Percentiles rank a stretch among this genome's conserved stretches.
phyloP scores from a whole-genome alignment of 495 filamentous ascomycete genomes.

The Schizothecium vesticola region DNA sequence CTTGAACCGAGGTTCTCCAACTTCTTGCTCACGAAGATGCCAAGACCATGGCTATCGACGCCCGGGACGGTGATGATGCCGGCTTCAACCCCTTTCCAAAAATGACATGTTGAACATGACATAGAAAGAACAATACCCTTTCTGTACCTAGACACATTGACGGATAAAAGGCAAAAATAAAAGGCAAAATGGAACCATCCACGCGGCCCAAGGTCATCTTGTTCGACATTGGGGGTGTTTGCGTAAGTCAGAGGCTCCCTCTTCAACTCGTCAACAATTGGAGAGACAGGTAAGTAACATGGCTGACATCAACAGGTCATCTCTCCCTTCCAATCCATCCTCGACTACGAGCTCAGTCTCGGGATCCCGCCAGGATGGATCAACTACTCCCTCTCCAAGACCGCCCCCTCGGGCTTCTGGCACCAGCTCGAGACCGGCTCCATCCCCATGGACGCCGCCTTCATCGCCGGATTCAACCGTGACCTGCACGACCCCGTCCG shows the following conservation, averaged over 20 bases:
- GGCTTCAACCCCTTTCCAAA: not conserved
- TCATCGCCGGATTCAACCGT: conserved; percentile 68
- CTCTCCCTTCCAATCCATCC: conserved; percentile 87
- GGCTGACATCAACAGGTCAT: conserved; percentile 55
- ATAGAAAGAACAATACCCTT: not conserved
- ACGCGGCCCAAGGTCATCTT: conserved; percentile 70
- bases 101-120: not conserved
- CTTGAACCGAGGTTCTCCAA: conserved; percentile 21
- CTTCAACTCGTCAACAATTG: not conserved
- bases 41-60: not conserved
- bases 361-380: conserved; percentile 82
- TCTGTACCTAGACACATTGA: no score
- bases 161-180: no score
- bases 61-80: not conserved
- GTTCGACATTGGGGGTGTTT: conserved; percentile 96
- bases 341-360: conserved; percentile 74
- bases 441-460: conserved; percentile 63
- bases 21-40: not conserved
- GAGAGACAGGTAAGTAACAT: not conserved
- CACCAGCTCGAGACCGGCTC: conserved; percentile 73
- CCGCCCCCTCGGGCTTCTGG: conserved; percentile 80
- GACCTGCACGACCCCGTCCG: conserved; percentile 62
- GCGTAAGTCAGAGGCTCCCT: conserved; percentile 54
- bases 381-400: conserved; percentile 77
- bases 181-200: conserved; percentile 20